These are phyloP conservation scores for Ganoderma multipileum DNA, from an alignment of 1,284 basidiomycete species.

Conservation along the genomic window DNA sequence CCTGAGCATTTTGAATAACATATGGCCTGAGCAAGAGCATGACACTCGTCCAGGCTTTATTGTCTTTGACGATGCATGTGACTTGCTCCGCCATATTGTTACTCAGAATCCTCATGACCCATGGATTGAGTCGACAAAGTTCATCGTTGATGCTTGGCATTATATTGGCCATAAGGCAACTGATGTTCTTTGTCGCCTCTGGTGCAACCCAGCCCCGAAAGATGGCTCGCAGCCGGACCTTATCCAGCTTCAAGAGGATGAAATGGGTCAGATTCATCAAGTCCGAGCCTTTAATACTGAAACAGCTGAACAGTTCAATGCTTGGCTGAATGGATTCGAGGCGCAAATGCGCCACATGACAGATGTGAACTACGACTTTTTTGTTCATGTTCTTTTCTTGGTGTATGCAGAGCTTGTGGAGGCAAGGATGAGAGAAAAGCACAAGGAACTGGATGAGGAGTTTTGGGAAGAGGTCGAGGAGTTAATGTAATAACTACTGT, in stretches of 20 bases:
- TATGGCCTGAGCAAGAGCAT: background rate
- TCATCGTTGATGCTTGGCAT: background rate
- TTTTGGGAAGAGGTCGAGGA: background rate
- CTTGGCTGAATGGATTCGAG: background rate
- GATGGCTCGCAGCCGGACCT: background rate
- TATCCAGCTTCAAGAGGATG: background rate
- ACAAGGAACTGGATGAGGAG: background rate
- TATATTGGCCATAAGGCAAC: background rate
- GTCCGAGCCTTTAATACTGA: background rate
- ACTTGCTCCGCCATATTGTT: no score
- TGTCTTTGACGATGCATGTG: background rate
- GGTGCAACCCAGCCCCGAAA: background rate
- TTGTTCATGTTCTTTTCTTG: background rate
- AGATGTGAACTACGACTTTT: background rate
- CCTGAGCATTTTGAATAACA: background rate
- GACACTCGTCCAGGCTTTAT: background rate
- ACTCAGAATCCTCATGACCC: no score
- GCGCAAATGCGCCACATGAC: background rate
- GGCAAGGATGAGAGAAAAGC: background rate
- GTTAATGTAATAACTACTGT: background rate
- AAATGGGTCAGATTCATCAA: background rate
- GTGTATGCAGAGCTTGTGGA: background rate
- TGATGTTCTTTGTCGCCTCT: background rate
- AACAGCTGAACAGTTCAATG: background rate
- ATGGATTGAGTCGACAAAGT: no score